phyloP scores from a whole-genome alignment of 1,284 basidiomycete species.

The Cryptococcus sp. region DNA sequence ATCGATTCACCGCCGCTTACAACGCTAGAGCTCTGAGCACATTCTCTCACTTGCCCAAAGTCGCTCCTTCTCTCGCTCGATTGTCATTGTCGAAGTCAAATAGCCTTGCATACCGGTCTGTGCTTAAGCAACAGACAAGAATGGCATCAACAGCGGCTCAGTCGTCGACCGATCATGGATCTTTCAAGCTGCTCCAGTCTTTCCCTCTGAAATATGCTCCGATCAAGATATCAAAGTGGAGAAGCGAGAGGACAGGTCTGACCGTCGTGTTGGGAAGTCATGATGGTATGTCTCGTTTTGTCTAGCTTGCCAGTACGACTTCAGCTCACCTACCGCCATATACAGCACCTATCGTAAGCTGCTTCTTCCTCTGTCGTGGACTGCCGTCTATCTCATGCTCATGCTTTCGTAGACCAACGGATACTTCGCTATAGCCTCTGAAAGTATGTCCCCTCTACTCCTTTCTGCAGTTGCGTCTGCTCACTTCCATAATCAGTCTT shows the following conservation, averaged over 20 bases:
- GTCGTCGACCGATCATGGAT: conserved; percentile 34
- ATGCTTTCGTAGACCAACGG: conserved; percentile 71
- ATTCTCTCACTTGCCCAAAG: too few relatives aligned
- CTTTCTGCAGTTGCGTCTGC: conserved; percentile 2
- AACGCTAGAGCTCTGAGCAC: too few relatives aligned
- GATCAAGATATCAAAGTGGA: conserved; percentile 50
- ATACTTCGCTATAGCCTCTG: conserved; percentile 88
- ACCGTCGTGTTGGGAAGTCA: conserved; percentile 64
- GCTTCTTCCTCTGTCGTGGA: conserved; percentile 9
- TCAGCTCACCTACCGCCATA: neutral
- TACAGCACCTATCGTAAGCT: conserved; percentile 39
- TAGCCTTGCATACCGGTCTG: too few relatives aligned
- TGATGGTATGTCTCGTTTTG: conserved; percentile 61
- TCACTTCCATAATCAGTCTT: conserved; percentile 64
- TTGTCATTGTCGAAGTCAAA: too few relatives aligned
- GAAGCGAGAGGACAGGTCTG: conserved; percentile 53
- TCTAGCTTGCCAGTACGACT: neutral
- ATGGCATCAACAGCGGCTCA: too few relatives aligned
- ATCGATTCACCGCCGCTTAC: too few relatives aligned
- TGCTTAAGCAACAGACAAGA: too few relatives aligned
- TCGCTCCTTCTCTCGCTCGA: too few relatives aligned
- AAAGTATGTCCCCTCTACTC: conserved; percentile 63
- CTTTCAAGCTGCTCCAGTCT: conserved; percentile 48
- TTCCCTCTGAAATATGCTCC: conserved; percentile 52
- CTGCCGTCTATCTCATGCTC: neutral